phyloP scores from a whole-genome alignment of 768 basidiomycete genomes.

The Tremella yokohamensis region DNA sequence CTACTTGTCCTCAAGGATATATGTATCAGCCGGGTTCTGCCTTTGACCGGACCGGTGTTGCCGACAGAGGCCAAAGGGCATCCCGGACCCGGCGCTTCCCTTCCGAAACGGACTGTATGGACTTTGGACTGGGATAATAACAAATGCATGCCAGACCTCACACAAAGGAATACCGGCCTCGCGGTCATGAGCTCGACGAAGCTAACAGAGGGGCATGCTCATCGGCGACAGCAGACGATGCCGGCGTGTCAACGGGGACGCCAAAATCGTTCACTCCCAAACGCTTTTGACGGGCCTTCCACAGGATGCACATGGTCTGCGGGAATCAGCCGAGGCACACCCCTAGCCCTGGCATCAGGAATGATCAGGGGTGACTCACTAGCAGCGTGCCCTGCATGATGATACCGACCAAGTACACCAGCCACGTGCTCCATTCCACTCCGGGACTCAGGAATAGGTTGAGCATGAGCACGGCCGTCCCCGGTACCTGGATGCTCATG shows the following conservation, averaged over 20 bases:
- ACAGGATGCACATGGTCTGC: slow-evolving; percentile 68
- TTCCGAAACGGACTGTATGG: neutral
- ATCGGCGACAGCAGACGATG: neutral
- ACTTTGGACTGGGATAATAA: neutral
- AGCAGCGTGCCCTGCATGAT: slow-evolving; percentile 78
- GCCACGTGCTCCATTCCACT: slow-evolving; percentile 52
- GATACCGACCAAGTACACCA: slow-evolving; percentile 58
- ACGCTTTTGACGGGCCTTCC: slow-evolving; percentile 72
- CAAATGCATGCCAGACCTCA: too few relatives aligned
- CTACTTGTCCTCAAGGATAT: too few relatives aligned
- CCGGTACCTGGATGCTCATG: slow-evolving; percentile 93
- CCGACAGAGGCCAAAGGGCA: too few relatives aligned
- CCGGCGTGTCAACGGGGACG: neutral
- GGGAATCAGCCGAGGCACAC: neutral
- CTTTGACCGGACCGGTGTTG: too few relatives aligned
- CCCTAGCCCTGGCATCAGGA: neutral
- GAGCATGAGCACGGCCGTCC: slow-evolving; percentile 77
- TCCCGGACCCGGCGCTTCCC: too few relatives aligned
- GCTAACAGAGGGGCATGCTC: too few relatives aligned
- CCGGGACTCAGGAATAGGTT: slow-evolving; percentile 52
- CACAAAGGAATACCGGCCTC: too few relatives aligned
- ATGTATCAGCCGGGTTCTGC: too few relatives aligned
- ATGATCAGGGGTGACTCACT: slow-evolving; percentile 26
- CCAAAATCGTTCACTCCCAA: slow-evolving; percentile 89
- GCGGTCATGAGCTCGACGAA: too few relatives aligned